A percentile compares a stretch with the other conserved stretches of the same genome.
Conservation (phyloP, 2,329 filamentous ascomycete genomes). For the Metarhizium anisopliae region DNA sequence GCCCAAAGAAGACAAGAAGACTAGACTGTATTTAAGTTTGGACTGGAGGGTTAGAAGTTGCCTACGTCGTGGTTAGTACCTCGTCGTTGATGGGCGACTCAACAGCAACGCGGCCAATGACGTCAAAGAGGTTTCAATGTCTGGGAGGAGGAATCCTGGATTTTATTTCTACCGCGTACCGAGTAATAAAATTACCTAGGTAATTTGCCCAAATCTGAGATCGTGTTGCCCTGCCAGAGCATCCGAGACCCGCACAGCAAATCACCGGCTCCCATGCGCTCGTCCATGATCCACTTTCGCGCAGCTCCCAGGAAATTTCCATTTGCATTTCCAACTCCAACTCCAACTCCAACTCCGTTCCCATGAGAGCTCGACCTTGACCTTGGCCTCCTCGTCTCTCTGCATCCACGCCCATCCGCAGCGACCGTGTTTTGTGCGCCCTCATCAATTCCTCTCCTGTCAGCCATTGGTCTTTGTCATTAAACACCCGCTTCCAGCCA, state of each 20-base stretch:
- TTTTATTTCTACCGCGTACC: no score
- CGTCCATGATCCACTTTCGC: background rate
- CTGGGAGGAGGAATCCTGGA: no score
- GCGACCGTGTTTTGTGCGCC: background rate
- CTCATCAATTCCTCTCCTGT: background rate
- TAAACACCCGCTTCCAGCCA: conserved; percentile 17
- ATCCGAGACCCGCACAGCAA: background rate
- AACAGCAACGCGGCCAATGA: background rate
- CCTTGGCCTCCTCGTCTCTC: background rate
- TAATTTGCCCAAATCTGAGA: background rate
- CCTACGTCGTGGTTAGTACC: no score
- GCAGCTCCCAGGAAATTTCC: background rate
- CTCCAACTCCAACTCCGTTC: background rate
- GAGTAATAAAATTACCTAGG: no score
- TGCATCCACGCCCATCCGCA: background rate
- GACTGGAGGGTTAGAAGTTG: no score
- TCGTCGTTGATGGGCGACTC: no score
- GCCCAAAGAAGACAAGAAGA: no score
- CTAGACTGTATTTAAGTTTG: no score
- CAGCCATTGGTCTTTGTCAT: background rate
- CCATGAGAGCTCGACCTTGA: background rate
- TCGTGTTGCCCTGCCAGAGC: background rate
- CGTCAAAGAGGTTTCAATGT: no score
- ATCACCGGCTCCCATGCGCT: background rate
- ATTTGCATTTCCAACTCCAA: background rate